phyloP scores from a whole-genome alignment of 495 filamentous ascomycete species.

The Tirmania nivea region DNA sequence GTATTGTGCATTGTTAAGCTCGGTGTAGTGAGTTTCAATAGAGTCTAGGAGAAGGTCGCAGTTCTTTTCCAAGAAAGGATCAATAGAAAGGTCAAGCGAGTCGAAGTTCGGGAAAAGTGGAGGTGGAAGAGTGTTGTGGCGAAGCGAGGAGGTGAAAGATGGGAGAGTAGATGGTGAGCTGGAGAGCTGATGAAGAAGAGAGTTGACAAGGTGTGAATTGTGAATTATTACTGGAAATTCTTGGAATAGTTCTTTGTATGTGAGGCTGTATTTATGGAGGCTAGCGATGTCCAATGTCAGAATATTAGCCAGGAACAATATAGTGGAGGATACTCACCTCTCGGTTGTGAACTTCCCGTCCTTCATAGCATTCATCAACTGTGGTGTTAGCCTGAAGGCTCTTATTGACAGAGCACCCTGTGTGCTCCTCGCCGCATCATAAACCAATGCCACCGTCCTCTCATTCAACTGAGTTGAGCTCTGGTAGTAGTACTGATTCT shows the following conservation, averaged over 20 bases:
- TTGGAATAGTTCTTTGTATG: constrained; percentile 81
- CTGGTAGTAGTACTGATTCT: constrained; percentile 96
- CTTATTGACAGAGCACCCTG: constrained; percentile 77
- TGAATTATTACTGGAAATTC: constrained; percentile 84
- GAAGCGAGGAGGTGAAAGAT: constrained; percentile 20
- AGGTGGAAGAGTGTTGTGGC: constrained; percentile 20
- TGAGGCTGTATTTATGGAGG: constrained; percentile 73
- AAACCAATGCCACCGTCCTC: constrained; percentile 76
- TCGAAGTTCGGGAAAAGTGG: constrained; percentile 74
- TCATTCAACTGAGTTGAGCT: constrained; percentile 57
- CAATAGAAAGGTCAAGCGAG: constrained; percentile 69
- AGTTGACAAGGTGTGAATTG: constrained; percentile 92
- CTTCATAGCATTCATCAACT: constrained; percentile 83
- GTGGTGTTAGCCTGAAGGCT: constrained; percentile 69
- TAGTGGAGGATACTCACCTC: constrained; percentile 33
- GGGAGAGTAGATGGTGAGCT: constrained; percentile 32
- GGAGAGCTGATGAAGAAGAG: constrained; percentile 77
- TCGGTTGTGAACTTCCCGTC: constrained; percentile 94
- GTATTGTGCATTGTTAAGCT: constrained; percentile 97
- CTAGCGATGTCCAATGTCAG: constrained; percentile 25
- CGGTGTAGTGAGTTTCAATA: constrained; percentile 93
- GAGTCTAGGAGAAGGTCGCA: constrained; percentile 85
- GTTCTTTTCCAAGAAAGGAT: constrained; percentile 97
- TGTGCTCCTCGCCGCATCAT: constrained; percentile 82
- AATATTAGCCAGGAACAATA: constrained; percentile 10